Evolutionary conservation across 306 rosid species (phyloP), one percentile per base, ranked within the genome.

Genomic region (Castanopsis chinensis): DNA sequence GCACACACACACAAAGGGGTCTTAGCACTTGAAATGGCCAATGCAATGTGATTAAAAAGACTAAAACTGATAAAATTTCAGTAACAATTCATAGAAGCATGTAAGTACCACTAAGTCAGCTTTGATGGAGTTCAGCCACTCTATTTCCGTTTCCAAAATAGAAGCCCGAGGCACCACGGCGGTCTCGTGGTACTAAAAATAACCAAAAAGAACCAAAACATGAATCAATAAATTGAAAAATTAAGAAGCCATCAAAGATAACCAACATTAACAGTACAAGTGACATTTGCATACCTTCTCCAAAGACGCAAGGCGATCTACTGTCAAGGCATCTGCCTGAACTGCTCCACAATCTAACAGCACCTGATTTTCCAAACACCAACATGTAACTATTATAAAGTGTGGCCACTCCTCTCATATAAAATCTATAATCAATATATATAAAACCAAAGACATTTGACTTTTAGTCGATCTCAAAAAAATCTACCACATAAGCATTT

Each of bases 311-410:
- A 95, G 96, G 52, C 99, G 98, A 88, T 95, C 98, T 0, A 95
- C 99, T 0, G 99, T 95, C 80, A 95, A 87, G 20, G 99, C 99
- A 88, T 95, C 98, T 1, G 94, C 91, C 89, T 96, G 99, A 85
- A 93, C 98, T 30, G 99, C 97, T 76, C 99, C 99, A 84, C 98
- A 93, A 78, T 96, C 97, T 80, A 96, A 81, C 81, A 96, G 88
- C 71, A 90, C 99, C 98, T 93, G 69, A 55, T 65, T 64, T 84
- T 32, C 71, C 14, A 78, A 77, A 72, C 14, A 43, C 71, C 45
- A 41, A 41, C 45, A 41, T 41, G 45, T 41, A 41, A 7, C 45
- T 41, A 41, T 41, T 41, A 41, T 8, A 41, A 41, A 41, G 0
- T 41, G 45, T 41, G 45, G 45, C 11, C 45, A 7, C 45, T 41